phyloP scores from a whole-genome alignment of 177 flowering plant genomes.

The Vitis hybrid region DNA sequence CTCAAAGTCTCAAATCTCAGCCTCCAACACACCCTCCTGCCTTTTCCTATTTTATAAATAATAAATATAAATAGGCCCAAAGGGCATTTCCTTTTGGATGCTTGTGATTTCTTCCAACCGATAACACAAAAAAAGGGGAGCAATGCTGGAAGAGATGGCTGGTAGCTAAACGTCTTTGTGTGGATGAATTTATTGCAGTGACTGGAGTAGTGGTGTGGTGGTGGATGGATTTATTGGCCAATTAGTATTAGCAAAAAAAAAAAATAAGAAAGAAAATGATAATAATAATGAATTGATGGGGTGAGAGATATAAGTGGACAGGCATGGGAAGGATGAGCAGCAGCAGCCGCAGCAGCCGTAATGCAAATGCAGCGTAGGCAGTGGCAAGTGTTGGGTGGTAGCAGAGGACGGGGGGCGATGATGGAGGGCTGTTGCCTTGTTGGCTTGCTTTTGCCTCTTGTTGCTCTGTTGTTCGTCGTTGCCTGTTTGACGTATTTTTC shows the following conservation, averaged over 20 bases:
- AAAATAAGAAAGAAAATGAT: too few relatives aligned
- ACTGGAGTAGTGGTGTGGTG: background rate
- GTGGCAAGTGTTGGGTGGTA: too few relatives aligned
- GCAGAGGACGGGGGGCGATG: too few relatives aligned
- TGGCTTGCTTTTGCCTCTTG: too few relatives aligned
- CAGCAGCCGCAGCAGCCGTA: too few relatives aligned
- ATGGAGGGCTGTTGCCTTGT: too few relatives aligned
- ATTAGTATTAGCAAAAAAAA: background rate
- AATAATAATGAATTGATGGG: too few relatives aligned
- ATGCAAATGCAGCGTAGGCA: too few relatives aligned
- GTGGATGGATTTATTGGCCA: background rate
- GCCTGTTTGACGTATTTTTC: slow-evolving; percentile 32
- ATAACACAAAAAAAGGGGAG: background rate
- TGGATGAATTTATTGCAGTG: background rate
- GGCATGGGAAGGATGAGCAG: too few relatives aligned
- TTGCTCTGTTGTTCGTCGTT: slow-evolving; percentile 24
- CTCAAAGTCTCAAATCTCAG: slow-evolving; percentile 11
- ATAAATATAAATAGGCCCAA: slow-evolving; percentile 8
- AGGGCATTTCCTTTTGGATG: slow-evolving; percentile 18
- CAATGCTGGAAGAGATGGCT: slow-evolving; percentile 12
- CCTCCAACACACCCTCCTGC: slow-evolving; percentile 23
- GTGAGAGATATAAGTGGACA: too few relatives aligned
- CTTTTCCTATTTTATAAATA: slow-evolving; percentile 4
- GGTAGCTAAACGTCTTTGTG: slow-evolving; percentile 19
- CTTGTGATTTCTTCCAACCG: slow-evolving; percentile 5